Percentiles rank a stretch among this genome's conserved stretches.
Evolutionary conservation across 78 protist genomes (phyloP).

Genomic region (Parvularia atlantis): DNA sequence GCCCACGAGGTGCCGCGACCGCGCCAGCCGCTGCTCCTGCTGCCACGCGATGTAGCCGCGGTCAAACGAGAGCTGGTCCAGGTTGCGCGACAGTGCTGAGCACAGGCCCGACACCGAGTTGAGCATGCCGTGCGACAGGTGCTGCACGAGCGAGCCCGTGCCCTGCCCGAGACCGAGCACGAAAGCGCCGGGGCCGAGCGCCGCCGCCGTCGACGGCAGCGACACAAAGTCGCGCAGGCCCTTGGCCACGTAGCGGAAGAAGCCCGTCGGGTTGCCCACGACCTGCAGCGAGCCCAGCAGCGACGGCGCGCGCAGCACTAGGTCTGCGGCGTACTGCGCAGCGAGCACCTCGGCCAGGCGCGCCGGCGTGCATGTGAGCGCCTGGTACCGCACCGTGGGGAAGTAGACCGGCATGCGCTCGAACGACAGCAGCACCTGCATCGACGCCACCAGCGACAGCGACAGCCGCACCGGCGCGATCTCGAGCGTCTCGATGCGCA

Average conservation of each 20-base stretch:
- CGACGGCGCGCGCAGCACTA: not conserved
- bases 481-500: not conserved
- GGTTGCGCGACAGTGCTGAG: not conserved
- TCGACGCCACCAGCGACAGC: not conserved
- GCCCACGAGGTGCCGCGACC: not conserved
- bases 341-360: not conserved
- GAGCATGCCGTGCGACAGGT: not conserved
- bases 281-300: slow-evolving; percentile 6
- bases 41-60: not conserved
- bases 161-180: not conserved
- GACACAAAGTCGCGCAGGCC: not conserved
- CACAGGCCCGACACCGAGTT: not conserved
- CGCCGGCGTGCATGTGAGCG: not conserved
- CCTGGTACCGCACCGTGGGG: not conserved
- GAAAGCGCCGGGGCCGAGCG: not conserved
- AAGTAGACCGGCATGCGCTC: not conserved
- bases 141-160: not conserved
- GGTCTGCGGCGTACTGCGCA: not conserved
- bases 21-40: not conserved
- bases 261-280: slow-evolving; percentile 1
- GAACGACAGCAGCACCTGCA: not conserved
- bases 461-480: not conserved
- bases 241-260: not conserved
- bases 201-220: not conserved
- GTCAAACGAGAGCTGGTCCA: not conserved